phyloP scores from a whole-genome alignment of 768 basidiomycete species.

The Boletus reticulatus region DNA sequence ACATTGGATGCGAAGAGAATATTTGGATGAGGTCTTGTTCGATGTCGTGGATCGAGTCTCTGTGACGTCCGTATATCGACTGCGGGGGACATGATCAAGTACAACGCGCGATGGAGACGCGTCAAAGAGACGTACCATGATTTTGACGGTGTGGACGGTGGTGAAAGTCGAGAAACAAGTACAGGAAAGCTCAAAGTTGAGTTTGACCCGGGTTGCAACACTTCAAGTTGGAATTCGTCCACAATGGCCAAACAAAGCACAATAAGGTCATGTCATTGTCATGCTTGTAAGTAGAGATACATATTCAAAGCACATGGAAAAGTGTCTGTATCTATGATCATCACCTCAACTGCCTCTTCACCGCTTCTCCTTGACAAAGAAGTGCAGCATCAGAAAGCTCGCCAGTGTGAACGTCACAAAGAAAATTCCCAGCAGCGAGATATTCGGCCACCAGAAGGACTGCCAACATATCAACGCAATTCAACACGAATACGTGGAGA shows the following conservation, averaged over 20 bases:
- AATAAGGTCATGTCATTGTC: constrained; percentile 7
- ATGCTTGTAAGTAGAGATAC: no score
- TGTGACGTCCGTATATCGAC: constrained; percentile 52
- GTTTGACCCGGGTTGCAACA: constrained; percentile 5
- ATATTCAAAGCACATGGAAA: background rate
- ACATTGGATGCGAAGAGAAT: constrained; percentile 63
- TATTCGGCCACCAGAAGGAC: constrained; percentile 99
- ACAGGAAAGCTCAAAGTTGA: constrained; percentile 4
- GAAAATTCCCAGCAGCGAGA: constrained; percentile 79
- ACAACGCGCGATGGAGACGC: constrained; percentile 2
- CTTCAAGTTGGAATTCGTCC: background rate
- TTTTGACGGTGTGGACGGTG: constrained; percentile 7
- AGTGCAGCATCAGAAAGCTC: constrained; percentile 80
- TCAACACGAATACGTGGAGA: background rate
- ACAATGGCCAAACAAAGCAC: constrained; percentile 20
- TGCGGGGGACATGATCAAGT: constrained; percentile 10
- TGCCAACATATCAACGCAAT: constrained; percentile 21
- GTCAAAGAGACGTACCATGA: constrained; percentile 24
- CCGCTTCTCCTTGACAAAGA: constrained; percentile 80
- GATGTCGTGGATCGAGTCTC: constrained; percentile 70
- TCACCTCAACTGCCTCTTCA: constrained; percentile 12
- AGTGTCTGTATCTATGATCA: background rate
- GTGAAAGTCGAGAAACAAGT: constrained; percentile 1
- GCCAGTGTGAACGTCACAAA: constrained; percentile 75
- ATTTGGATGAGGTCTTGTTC: constrained; percentile 66